Evolutionary conservation across 2,329 filamentous ascomycete genomes (phyloP), one percentile per base, ranked within the genome.

Genomic region (Nigrograna mackinnonii): DNA sequence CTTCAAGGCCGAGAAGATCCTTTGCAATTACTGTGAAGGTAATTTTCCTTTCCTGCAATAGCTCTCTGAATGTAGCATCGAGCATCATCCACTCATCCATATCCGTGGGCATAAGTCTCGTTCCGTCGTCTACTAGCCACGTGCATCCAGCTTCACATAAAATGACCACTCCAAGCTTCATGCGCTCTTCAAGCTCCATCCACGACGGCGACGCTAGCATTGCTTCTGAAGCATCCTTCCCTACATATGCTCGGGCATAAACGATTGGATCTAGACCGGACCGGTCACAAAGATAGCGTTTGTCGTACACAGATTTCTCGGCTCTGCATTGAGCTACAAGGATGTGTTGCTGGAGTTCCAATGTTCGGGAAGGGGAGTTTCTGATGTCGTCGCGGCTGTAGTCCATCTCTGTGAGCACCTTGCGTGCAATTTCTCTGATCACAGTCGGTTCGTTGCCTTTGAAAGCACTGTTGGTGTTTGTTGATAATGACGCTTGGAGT

Each of bases 251-350:
- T 6, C 45, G 43, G 0, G 72, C 61, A 39, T 75, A 76, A 5
- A 66, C 64, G n/a, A 76, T 47, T 2, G 72, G 69, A 41, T 75
- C 72, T 2, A 73, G 41, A 2, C 68, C 69, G 1, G 72, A 75
- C 6, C 73, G 65, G 49, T 76, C 73, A 6, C 68, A 71, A 34
- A 76, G 67, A 40, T 71, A 68, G 67, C 67, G 70, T 9, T 35
- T 22, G 31, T 19, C 21, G 7, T 24, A 16, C 6, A 31, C 35
- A 11, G 44, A 41, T 17, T 19, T 54, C 50, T 74, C 70, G 0
- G 62, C 59, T 1, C 48, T 18, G 26, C 50, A 50, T 37, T 75
- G 70, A 2, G 62, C 67, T 19, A 62, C 50, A 2, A 75, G 55
- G 31, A 74, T 74, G 30, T 68, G 55, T 6, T 55, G 46, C 33